These are phyloP conservation scores for Phylloporus gajari DNA, from an alignment of 1,284 basidiomycete genomes.

Conservation along the genomic window DNA sequence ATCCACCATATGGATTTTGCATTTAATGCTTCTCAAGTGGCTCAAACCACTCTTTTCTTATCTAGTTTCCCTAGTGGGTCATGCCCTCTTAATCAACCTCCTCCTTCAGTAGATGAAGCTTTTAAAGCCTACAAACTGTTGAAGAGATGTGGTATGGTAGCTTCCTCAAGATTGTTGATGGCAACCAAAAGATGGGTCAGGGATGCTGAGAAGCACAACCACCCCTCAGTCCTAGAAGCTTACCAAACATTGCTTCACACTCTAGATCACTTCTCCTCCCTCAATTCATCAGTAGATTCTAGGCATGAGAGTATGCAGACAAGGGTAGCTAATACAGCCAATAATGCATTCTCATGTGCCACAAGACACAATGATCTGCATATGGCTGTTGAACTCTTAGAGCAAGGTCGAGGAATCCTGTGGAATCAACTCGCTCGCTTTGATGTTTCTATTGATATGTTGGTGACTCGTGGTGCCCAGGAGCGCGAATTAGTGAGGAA, in stretches of 20 bases:
- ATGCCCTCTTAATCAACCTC: too few species aligned
- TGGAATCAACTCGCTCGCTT: conserved; percentile 9
- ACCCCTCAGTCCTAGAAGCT: conserved; percentile 6
- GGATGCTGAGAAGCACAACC: not conserved
- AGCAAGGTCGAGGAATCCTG: conserved; percentile 1
- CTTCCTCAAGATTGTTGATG: not conserved
- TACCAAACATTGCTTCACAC: conserved; percentile 1
- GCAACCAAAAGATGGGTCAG: not conserved
- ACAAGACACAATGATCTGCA: not conserved
- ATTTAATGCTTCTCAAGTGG: too few species aligned
- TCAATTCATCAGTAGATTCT: not conserved
- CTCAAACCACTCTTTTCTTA: too few species aligned
- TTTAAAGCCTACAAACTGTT: not conserved
- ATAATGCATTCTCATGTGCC: conserved; percentile 15
- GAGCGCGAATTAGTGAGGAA: not conserved
- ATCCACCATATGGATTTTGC: too few species aligned
- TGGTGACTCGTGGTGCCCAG: not conserved
- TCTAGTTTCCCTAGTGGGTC: too few species aligned
- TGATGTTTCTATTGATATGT: conserved; percentile 8
- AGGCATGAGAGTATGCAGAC: not conserved
- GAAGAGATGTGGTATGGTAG: not conserved
- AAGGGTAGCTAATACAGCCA: conserved; percentile 1
- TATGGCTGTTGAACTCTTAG: not conserved
- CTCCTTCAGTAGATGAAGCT: not conserved
- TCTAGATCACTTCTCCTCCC: not conserved